Base-by-base conservation (phyloP, 495 filamentous ascomycete genomes). In the Recurvomyces mirabilis region DNA sequence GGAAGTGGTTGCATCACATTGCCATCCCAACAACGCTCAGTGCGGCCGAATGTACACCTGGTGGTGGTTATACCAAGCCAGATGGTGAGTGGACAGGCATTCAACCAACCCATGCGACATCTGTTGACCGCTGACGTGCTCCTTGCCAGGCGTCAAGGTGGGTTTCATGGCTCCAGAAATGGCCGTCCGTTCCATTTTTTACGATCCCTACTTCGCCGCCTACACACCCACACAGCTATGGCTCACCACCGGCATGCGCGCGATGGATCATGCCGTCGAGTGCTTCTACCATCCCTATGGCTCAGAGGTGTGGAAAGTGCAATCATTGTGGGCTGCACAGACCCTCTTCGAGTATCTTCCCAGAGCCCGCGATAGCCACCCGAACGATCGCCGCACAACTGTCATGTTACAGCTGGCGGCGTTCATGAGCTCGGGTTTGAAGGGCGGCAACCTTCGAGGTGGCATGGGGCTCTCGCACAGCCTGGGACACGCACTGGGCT, bases 221-320 rank as follows among this genome's bases (percentile, higher is more conserved):
- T 33, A 53, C 38, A 59, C 56, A 9, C 56, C 56, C 5, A 26
- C 45, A 38, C 25, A 53, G 19, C 51, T 59, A 13, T 59, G 53
- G 53, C 48, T 54, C 14, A 49, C 47, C 19, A 59, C 56, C 7
- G 56, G 56, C 6, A 39, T 57, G 29, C 38, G 56, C 10, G 55
- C 56, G 6, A 46, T 59, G 11, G 56, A 59, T 30, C 56, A 59
- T 36, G 56, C 56, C 12, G 53, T 59, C 10, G 56, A 59, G 38
- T 38, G 51, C 4, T 44, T 55, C 40, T 59, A 59, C 33, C 56
- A 59, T 43, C 56, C 56, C 10, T 49, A 47, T n/a, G 53, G 45
- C 14, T 42, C 52, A 13, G 56, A 59, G 26, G 51, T 59, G n/a
- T 52, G 54, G 13, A 55, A 56, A 18, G 46, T 38, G 15, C 49